Percentiles rank a stretch among this genome's conserved stretches.
Evolutionary conservation across 139 green algal genomes (phyloP).

Genomic region (Parachlorella kessleri): DNA sequence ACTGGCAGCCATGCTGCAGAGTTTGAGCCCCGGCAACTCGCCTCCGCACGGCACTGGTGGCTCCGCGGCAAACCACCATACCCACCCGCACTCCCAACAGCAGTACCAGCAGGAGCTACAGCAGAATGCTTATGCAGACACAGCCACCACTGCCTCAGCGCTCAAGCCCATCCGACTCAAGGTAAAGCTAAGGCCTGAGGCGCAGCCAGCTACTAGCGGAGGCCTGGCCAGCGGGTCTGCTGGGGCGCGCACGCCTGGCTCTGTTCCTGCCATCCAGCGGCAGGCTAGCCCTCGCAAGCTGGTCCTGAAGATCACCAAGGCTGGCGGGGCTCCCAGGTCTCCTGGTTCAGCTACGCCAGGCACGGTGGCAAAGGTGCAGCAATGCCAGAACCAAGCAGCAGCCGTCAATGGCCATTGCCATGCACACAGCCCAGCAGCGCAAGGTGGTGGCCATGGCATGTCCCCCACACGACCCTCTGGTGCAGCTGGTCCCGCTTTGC

Average conservation of each 20-base stretch:
- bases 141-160: neutral
- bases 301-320: neutral
- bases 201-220: neutral
- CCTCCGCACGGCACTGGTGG: neutral
- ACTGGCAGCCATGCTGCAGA: constrained; percentile 25
- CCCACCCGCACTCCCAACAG: no score
- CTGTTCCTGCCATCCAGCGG: no score
- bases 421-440: neutral
- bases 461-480: neutral
- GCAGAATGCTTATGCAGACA: neutral
- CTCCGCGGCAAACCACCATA: no score
- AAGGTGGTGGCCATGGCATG: neutral
- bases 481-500: neutral
- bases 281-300: neutral
- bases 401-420: neutral
- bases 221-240: neutral
- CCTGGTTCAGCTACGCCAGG: no score
- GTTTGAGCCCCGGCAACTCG: neutral
- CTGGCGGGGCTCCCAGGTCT: no score
- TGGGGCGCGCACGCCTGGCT: neutral
- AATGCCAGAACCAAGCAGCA: constrained; percentile 9
- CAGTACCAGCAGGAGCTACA: no score
- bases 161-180: neutral
- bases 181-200: neutral
- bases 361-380: constrained; percentile 3